These are phyloP conservation scores for Fraxinus velutina DNA, from an alignment of 305 asterid species.

Conservation along the genomic window DNA sequence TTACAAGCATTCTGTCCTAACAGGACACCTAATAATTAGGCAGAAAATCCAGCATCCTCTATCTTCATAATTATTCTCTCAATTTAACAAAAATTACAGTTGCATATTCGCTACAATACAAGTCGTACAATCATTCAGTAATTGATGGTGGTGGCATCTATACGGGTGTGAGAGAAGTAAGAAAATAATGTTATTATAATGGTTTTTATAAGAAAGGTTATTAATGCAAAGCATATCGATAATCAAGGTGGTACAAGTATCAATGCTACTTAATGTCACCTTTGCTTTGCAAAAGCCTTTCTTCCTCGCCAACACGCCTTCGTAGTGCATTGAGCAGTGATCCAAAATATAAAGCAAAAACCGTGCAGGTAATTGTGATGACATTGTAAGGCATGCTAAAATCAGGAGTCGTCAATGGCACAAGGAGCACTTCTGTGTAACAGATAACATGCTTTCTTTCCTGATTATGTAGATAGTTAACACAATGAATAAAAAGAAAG, in stretches of 20 bases:
- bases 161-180: neutral
- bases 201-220: neutral
- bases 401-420: conserved; percentile 98
- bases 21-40: neutral
- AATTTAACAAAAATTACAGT: neutral
- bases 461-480: conserved; percentile 32
- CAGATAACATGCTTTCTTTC: conserved; percentile 52
- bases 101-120: neutral
- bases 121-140: neutral
- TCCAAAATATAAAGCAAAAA: conserved; percentile 90
- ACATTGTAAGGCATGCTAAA: conserved; percentile 99
- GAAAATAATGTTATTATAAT: neutral
- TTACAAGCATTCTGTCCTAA: neutral
- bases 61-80: neutral
- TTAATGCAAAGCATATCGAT: neutral
- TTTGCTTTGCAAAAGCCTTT: conserved; percentile 56
- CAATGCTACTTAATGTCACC: conserved; percentile 38
- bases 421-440: conserved; percentile 90
- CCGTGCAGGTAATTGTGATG: conserved; percentile 92
- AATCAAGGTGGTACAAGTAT: neutral
- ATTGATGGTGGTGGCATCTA: neutral
- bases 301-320: conserved; percentile 85
- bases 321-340: conserved; percentile 82
- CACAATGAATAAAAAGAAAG: neutral
- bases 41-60: neutral